Evolutionary conservation across 495 filamentous ascomycete species (phyloP).

Genomic region (Hypoxylon rickii): DNA sequence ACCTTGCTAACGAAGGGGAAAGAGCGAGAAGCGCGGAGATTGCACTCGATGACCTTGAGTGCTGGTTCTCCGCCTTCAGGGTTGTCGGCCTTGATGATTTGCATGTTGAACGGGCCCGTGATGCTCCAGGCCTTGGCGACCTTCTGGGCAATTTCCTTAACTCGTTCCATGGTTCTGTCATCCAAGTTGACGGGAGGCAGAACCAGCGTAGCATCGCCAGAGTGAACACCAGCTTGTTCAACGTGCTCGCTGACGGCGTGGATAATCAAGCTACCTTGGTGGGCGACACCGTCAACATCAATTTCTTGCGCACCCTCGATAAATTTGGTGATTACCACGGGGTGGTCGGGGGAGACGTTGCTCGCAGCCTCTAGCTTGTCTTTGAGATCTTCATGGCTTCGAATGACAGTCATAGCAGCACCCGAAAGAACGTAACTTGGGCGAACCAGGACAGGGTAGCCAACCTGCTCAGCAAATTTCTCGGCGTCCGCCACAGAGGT

Average conservation of each 20-base stretch:
- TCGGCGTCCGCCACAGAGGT: conserved; percentile 87
- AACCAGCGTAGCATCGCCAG: conserved; percentile 93
- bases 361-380: conserved; percentile 88
- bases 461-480: conserved; percentile 83
- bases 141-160: conserved; percentile 95
- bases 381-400: conserved; percentile 85
- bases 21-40: conserved; percentile 93
- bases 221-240: conserved; percentile 97
- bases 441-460: conserved; percentile 91
- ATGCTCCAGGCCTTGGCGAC: conserved; percentile 97
- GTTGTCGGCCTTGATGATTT: conserved; percentile 91
- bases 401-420: conserved; percentile 99
- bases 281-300: conserved; percentile 94
- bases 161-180: conserved; percentile 72
- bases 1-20: conserved; percentile 99
- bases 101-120: conserved; percentile 99
- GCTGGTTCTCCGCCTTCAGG: conserved; percentile 69
- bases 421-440: conserved; percentile 98
- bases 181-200: conserved; percentile 85
- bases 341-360: conserved; percentile 93
- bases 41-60: conserved; percentile 98
- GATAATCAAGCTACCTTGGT: conserved; percentile 80
- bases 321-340: conserved; percentile 99
- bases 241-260: conserved; percentile 98
- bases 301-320: conserved; percentile 98